Percentiles rank a stretch among this genome's conserved stretches.
These are phyloP conservation scores for Senna siamea DNA, from an alignment of 306 rosid genomes.

Conservation along the genomic window DNA sequence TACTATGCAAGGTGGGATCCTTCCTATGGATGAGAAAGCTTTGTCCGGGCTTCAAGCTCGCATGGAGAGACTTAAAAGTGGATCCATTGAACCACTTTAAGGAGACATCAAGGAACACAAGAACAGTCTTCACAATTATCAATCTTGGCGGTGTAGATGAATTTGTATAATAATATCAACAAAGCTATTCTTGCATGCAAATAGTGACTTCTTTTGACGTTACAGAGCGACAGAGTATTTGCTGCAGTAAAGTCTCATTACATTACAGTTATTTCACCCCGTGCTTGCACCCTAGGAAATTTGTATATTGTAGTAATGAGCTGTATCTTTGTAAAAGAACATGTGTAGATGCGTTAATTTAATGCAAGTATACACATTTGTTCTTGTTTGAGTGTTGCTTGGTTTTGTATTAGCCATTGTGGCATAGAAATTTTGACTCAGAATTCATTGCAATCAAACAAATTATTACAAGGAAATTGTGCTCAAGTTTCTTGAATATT, in stretches of 20 bases:
- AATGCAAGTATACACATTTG: constrained; percentile 33
- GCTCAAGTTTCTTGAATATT: constrained; percentile 22
- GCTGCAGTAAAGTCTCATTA: constrained; percentile 39
- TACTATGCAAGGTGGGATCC: constrained; percentile 69
- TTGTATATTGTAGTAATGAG: constrained; percentile 54
- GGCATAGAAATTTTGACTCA: constrained; percentile 40
- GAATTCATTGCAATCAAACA: constrained; percentile 14
- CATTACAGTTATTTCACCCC: constrained; percentile 39
- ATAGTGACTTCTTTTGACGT: constrained; percentile 33
- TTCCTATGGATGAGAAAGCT: constrained; percentile 95
- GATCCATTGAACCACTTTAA: constrained; percentile 74
- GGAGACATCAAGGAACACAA: neutral
- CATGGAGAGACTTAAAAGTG: constrained; percentile 98
- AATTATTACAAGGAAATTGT: constrained; percentile 24
- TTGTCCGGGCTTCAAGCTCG: constrained; percentile 98
- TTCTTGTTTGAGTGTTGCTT: constrained; percentile 29
- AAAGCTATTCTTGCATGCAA: constrained; percentile 33
- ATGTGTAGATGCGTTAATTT: constrained; percentile 47
- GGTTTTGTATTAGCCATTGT: constrained; percentile 28
- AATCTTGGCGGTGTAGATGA: constrained; percentile 41
- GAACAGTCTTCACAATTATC: constrained; percentile 17
- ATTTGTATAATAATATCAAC: constrained; percentile 35
- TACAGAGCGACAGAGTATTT: constrained; percentile 45
- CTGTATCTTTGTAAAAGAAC: constrained; percentile 35
- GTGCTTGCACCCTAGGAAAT: constrained; percentile 21